phyloP scores from a whole-genome alignment of 2,329 filamentous ascomycete genomes.

The Fusarium sp. region DNA sequence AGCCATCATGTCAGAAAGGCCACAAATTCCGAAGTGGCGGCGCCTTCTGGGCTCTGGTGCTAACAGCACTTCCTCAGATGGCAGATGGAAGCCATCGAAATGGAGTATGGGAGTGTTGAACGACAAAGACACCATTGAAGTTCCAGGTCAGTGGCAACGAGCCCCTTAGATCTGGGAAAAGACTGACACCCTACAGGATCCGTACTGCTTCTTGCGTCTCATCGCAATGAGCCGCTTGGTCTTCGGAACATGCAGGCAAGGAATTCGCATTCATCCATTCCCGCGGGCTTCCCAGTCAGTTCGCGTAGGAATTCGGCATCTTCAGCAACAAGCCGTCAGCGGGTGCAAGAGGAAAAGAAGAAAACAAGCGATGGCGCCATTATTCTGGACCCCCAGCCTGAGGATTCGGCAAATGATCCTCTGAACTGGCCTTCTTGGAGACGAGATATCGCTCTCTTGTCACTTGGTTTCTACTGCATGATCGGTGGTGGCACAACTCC shows the following conservation, averaged over 20 bases:
- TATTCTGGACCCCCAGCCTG: slow-evolving; percentile 89
- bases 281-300: slow-evolving; percentile 54
- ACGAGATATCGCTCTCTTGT: slow-evolving; percentile 79
- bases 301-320: slow-evolving; percentile 45
- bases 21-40: slow-evolving; percentile 27
- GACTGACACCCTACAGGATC: slow-evolving; percentile 55
- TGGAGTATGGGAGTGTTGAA: slow-evolving; percentile 83
- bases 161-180: not conserved
- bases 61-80: slow-evolving; percentile 13
- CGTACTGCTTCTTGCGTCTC: slow-evolving; percentile 62
- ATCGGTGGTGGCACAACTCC: slow-evolving; percentile 92
- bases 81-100: slow-evolving; percentile 46
- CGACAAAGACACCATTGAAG: slow-evolving; percentile 80
- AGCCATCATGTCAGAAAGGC: slow-evolving; percentile 29
- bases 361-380: slow-evolving; percentile 81
- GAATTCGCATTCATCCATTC: slow-evolving; percentile 65
- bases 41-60: slow-evolving; percentile 33
- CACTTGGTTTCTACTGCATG: slow-evolving; percentile 91
- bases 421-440: slow-evolving; percentile 89
- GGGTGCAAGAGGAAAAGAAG: slow-evolving; percentile 64
- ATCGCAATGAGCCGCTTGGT: slow-evolving; percentile 67
- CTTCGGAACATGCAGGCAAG: slow-evolving; percentile 64
- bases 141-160: slow-evolving; percentile 69
- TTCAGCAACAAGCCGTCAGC: slow-evolving; percentile 18
- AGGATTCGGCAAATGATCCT: slow-evolving; percentile 88